Evolutionary conservation across 2,329 filamentous ascomycete genomes (phyloP).

Genomic region (Epichloe baconii): DNA sequence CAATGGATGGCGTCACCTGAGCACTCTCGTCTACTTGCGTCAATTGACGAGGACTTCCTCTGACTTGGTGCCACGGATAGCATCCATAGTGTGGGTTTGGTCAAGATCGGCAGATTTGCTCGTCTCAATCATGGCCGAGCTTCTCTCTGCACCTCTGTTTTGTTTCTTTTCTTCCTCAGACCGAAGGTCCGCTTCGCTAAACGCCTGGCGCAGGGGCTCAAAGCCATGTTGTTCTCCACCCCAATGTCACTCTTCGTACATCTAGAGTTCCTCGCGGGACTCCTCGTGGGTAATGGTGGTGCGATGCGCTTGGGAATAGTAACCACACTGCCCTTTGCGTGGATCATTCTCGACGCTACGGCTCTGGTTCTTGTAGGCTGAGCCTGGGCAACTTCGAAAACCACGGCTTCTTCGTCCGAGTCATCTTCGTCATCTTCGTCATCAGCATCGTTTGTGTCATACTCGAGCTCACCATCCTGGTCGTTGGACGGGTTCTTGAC

Average conservation of each 20-base stretch:
- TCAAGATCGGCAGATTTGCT: not conserved
- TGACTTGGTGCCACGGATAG: not conserved
- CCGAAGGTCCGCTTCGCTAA: conserved; percentile 21
- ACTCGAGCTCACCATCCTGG: conserved; percentile 11
- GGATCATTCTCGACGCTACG: conserved; percentile 51
- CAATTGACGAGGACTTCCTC: not conserved
- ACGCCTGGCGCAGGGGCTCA: conserved; percentile 38
- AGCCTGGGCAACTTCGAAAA: conserved; percentile 53
- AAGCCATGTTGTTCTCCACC: conserved; percentile 40
- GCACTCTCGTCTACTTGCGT: not conserved
- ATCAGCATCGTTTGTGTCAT: conserved; percentile 20
- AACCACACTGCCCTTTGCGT: conserved; percentile 65
- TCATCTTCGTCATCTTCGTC: conserved; percentile 34
- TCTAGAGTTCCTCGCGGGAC: conserved; percentile 50
- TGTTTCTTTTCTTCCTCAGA: conserved; percentile 12
- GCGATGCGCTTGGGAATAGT: conserved; percentile 71
- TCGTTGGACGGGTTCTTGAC: conserved; percentile 14
- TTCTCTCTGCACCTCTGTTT: not conserved
- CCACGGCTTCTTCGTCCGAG: conserved; percentile 46
- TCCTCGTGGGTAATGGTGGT: conserved; percentile 66
- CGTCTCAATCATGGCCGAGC: not conserved
- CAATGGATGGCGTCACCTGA: not conserved
- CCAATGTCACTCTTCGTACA: conserved; percentile 41
- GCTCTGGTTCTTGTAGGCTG: conserved; percentile 42
- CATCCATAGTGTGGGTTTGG: not conserved